These are phyloP conservation scores for Pythium scleroteichum DNA, from an alignment of 352 stramenopile species.

Conservation along the genomic window DNA sequence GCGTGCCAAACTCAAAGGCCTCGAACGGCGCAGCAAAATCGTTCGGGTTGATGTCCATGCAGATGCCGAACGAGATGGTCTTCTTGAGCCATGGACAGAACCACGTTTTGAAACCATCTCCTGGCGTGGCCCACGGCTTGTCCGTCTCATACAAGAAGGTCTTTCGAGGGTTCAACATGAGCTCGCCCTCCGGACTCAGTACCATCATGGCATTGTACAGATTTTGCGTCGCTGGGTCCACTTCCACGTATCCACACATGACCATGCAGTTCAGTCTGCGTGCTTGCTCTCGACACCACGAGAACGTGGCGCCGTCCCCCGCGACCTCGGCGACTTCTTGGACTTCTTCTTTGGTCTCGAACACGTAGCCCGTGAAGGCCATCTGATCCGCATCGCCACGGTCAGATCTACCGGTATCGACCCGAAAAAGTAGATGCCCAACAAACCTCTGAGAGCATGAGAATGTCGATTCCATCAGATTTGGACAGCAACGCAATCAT, in stretches of 20 bases:
- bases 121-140: conserved; percentile 74
- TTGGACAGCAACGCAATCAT: conserved; percentile 58
- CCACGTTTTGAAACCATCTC: conserved; percentile 64
- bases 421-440: too few species aligned
- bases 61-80: conserved; percentile 85
- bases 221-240: conserved; percentile 22
- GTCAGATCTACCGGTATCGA: too few species aligned
- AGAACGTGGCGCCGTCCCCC: conserved; percentile 53
- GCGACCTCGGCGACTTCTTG: conserved; percentile 62
- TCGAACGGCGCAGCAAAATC: conserved; percentile 74
- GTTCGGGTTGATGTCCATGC: conserved; percentile 90
- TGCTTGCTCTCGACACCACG: conserved; percentile 69
- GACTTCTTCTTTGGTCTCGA: conserved; percentile 54
- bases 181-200: conserved; percentile 59
- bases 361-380: conserved; percentile 84
- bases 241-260: conserved; percentile 73
- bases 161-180: conserved; percentile 78
- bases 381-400: conserved; percentile 43
- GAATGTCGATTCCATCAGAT: conserved; percentile 56
- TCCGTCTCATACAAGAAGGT: conserved; percentile 85
- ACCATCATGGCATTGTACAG: conserved; percentile 88
- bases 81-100: conserved; percentile 76
- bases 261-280: conserved; percentile 62
- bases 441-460: conserved; percentile 79
- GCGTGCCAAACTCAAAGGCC: conserved; percentile 67